phyloP scores from a whole-genome alignment of 2,329 filamentous ascomycete genomes.

The Talaromyces sp. region DNA sequence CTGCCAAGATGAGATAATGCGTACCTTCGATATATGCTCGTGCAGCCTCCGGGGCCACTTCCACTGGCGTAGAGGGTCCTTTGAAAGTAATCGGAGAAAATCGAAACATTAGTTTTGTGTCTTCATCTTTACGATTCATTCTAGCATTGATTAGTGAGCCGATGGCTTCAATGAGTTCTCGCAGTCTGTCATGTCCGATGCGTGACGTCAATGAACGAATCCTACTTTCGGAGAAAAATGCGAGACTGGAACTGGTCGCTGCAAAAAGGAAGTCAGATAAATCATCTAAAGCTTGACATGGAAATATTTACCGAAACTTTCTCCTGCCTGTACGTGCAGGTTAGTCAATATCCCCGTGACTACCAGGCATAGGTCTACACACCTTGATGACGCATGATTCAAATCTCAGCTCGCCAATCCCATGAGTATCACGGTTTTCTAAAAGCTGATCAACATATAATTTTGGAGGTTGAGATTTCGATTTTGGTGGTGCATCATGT shows the following conservation, averaged over 20 bases:
- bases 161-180: slow-evolving; percentile 27
- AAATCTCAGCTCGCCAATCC: slow-evolving; percentile 19
- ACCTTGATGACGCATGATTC: slow-evolving; percentile 27
- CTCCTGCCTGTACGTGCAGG: slow-evolving; percentile 2
- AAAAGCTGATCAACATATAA: slow-evolving; percentile 26
- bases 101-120: background rate
- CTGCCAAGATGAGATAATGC: background rate
- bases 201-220: slow-evolving; percentile 31
- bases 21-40: slow-evolving; percentile 21
- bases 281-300: slow-evolving; percentile 22
- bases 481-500: background rate
- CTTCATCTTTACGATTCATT: slow-evolving; percentile 19
- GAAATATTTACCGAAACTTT: slow-evolving; percentile 9
- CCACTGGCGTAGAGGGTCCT: slow-evolving; percentile 20
- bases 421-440: slow-evolving; percentile 22
- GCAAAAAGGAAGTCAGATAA: slow-evolving; percentile 31
- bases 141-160: slow-evolving; percentile 24
- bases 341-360: background rate
- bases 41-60: slow-evolving; percentile 21
- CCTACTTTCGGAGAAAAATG: slow-evolving; percentile 39
- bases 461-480: slow-evolving; percentile 5
- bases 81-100: slow-evolving; percentile 23
- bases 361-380: background rate
- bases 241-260: slow-evolving; percentile 35
- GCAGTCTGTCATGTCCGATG: slow-evolving; percentile 29